Conservation (phyloP, 2,329 filamentous ascomycete genomes). For the Pseudofabraea citricarpa region DNA sequence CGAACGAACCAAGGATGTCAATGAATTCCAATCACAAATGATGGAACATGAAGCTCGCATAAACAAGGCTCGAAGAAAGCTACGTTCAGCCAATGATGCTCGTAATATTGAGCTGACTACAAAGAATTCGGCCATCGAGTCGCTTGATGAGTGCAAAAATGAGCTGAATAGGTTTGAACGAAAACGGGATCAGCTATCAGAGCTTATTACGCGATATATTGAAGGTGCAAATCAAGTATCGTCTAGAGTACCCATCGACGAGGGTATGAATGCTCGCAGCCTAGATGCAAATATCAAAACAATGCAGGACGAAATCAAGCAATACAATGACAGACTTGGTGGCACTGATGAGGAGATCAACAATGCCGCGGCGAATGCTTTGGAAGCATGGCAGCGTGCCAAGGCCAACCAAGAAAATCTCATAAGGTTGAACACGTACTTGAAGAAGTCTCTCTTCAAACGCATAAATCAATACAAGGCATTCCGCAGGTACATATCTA, state of each 20-base stretch:
- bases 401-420: slow-evolving; percentile 41
- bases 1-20: slow-evolving; percentile 40
- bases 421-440: slow-evolving; percentile 31
- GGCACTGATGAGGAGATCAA: slow-evolving; percentile 62
- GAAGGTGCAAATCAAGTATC: slow-evolving; percentile 49
- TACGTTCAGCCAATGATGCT: slow-evolving; percentile 32
- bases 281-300: slow-evolving; percentile 50
- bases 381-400: slow-evolving; percentile 35
- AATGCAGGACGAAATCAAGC: slow-evolving; percentile 53
- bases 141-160: slow-evolving; percentile 42
- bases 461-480: slow-evolving; percentile 72
- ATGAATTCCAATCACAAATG: slow-evolving; percentile 51
- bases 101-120: slow-evolving; percentile 50
- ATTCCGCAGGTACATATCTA: slow-evolving; percentile 81
- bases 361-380: slow-evolving; percentile 35
- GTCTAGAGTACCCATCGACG: slow-evolving; percentile 55
- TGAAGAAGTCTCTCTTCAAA: slow-evolving; percentile 58
- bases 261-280: slow-evolving; percentile 56
- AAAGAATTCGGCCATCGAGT: slow-evolving; percentile 57
- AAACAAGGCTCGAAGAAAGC: slow-evolving; percentile 34
- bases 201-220: slow-evolving; percentile 48
- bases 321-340: slow-evolving; percentile 53
- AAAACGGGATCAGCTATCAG: slow-evolving; percentile 42
- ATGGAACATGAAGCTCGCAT: slow-evolving; percentile 43
- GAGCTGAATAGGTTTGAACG: slow-evolving; percentile 40